Base-by-base conservation (phyloP, 31 red algal species). In the Odonthalia washingtoniensis region DNA sequence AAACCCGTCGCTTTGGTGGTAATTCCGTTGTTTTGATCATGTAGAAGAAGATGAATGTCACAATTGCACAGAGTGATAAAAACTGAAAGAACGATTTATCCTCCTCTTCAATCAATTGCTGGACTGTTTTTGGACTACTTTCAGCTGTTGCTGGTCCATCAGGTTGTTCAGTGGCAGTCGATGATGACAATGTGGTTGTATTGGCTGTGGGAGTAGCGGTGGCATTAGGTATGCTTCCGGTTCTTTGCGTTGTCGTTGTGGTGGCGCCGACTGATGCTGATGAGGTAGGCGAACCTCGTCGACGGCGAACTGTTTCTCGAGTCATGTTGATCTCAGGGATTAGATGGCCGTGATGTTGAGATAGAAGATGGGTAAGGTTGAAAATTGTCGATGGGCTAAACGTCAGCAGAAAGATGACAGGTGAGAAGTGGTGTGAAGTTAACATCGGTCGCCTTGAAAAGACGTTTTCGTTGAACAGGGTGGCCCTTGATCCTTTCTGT, bases 71-170 rank as follows among this genome's bases (percentile, higher is more conserved):
- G 2, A 92, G 24, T 33, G 82, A 41, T 42, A 92, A 62, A 49
- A 92, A 92, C 63, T 72, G 78, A 35, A 43, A 49, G 38, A 82
- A 65, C 34, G 72, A 69, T 30, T 82, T 40, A 40, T 72, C 39
- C 64, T 91, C 89, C 60, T 85, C 81, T 44, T 78, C 89, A 12
- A 91, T 34, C 36, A 91, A 34, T 37, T 84, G 72, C 39, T 79
- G 72, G 26, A 85, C 74, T 18, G 89, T 46, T 61, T 84, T 85
- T 40, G 89, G 30, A 17, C 40, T 35, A 9, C 46, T 36, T 2
- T 46, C 40, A 64, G 66, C 0, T 27, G 78, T 2, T 16, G 69
- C 38, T n/a, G 67, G 43, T 12, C 41, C 2, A 37, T 69, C 31
- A 24, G 72, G 75, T 9, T 67, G 31, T 40, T 49, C 46, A 83